Evolutionary conservation across 2,329 filamentous ascomycete species (phyloP).

Genomic region (Metarhizium sp.): DNA sequence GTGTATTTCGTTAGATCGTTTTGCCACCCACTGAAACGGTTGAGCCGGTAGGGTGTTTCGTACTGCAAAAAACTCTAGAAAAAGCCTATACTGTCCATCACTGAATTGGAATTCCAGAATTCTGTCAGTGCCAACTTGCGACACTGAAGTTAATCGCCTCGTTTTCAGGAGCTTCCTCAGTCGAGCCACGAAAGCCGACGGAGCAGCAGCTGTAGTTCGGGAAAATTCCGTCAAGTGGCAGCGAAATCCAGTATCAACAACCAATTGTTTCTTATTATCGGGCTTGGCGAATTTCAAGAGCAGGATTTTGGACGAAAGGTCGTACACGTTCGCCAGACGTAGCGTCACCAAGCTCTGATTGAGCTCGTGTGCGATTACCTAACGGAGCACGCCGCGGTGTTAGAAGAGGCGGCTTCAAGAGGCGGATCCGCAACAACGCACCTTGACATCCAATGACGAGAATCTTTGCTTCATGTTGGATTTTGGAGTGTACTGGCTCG

Average conservation of each 20-base stretch:
- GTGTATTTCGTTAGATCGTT: not conserved
- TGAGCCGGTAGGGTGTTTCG: conserved; percentile 1
- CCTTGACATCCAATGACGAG: conserved; percentile 70
- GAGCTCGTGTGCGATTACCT: conserved; percentile 94
- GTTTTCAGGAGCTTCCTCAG: conserved; percentile 86
- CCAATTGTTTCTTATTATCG: conserved; percentile 76
- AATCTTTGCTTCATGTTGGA: conserved; percentile 63
- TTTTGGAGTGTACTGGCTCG: not conserved
- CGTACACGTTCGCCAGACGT: conserved; percentile 88
- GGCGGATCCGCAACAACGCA: conserved; percentile 16
- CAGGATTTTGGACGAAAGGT: conserved; percentile 90
- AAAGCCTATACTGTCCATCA: conserved; percentile 79
- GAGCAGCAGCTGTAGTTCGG: conserved; percentile 73
- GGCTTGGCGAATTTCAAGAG: conserved; percentile 92
- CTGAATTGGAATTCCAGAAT: conserved; percentile 90
- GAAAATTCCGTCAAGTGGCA: conserved; percentile 89
- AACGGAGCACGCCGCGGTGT: conserved; percentile 4
- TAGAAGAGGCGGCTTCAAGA: conserved; percentile 5
- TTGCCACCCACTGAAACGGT: not conserved
- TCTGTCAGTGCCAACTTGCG: conserved; percentile 85
- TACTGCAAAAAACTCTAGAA: conserved; percentile 86
- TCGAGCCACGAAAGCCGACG: conserved; percentile 75
- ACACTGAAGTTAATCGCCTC: conserved; percentile 67
- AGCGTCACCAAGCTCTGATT: conserved; percentile 65
- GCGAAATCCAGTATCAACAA: conserved; percentile 92